These are phyloP conservation scores for Henningerozyma blattae DNA, from an alignment of 805 yeast genomes.

Conservation along the genomic window DNA sequence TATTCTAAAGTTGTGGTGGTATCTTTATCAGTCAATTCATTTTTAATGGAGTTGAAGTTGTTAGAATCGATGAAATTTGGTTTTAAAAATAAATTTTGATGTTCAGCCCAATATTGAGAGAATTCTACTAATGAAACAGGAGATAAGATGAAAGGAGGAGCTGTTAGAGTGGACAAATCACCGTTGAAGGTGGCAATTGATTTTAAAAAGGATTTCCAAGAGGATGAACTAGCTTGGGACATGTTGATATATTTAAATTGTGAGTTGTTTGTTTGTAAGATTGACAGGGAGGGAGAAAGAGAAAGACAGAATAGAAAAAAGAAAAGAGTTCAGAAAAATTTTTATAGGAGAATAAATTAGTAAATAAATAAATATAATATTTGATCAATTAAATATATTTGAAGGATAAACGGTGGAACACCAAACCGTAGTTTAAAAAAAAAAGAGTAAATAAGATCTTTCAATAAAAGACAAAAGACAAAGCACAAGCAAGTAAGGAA, in stretches of 20 bases:
- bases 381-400: too few species aligned
- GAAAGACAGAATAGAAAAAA: background rate
- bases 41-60: too few species aligned
- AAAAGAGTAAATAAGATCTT: too few species aligned
- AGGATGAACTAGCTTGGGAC: constrained; percentile 29
- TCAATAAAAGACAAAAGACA: too few species aligned
- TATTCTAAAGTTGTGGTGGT: too few species aligned
- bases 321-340: too few species aligned
- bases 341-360: too few species aligned
- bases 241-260: constrained; percentile 7
- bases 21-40: constrained; percentile 15
- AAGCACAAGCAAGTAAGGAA: too few species aligned
- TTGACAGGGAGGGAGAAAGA: background rate
- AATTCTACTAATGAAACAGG: constrained; percentile 84
- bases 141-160: constrained; percentile 93
- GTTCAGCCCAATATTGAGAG: constrained; percentile 94
- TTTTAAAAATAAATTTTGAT: constrained; percentile 68
- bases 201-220: constrained; percentile 90
- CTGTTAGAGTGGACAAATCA: constrained; percentile 85
- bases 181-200: constrained; percentile 89
- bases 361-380: too few species aligned
- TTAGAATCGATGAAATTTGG: constrained; percentile 37
- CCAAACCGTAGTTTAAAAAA: too few species aligned
- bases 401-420: too few species aligned
- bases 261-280: too few species aligned